These are phyloP conservation scores for Citrullus colocynthis DNA, from an alignment of 306 rosid species.

Conservation along the genomic window DNA sequence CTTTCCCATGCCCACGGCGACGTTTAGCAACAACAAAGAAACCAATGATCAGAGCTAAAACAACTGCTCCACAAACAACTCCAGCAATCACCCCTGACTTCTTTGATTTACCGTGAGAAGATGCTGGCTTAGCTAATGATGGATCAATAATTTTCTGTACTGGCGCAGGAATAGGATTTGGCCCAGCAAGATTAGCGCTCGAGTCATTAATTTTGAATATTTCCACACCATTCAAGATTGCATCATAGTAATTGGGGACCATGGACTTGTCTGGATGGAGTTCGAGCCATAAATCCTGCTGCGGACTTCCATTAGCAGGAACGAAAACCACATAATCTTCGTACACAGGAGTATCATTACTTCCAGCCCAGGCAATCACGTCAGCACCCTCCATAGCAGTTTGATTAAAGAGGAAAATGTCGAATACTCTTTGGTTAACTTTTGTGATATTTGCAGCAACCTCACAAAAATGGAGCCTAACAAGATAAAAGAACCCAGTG, in stretches of 20 bases:
- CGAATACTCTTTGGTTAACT: constrained; percentile 47
- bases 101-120: constrained; percentile 37
- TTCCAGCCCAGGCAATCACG: constrained; percentile 24
- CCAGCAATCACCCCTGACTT: constrained; percentile 58
- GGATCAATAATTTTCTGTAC: constrained; percentile 37
- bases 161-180: constrained; percentile 57
- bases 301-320: constrained; percentile 60
- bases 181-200: constrained; percentile 59
- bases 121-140: constrained; percentile 23
- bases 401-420: constrained; percentile 50
- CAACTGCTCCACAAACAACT: constrained; percentile 53
- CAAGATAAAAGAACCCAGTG: constrained; percentile 69
- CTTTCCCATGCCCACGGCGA: constrained; percentile 41
- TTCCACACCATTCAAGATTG: constrained; percentile 80
- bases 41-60: constrained; percentile 39
- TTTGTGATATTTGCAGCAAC: constrained; percentile 21
- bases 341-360: constrained; percentile 37
- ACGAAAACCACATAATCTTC: constrained; percentile 49
- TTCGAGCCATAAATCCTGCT: constrained; percentile 59
- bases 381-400: constrained; percentile 43
- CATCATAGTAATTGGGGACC: constrained; percentile 27
- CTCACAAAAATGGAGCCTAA: constrained; percentile 91
- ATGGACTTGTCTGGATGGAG: constrained; percentile 35
- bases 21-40: constrained; percentile 34
- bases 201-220: constrained; percentile 58